Evolutionary conservation across 352 stramenopile genomes (phyloP).

Genomic region (Pythium plurisporium): DNA sequence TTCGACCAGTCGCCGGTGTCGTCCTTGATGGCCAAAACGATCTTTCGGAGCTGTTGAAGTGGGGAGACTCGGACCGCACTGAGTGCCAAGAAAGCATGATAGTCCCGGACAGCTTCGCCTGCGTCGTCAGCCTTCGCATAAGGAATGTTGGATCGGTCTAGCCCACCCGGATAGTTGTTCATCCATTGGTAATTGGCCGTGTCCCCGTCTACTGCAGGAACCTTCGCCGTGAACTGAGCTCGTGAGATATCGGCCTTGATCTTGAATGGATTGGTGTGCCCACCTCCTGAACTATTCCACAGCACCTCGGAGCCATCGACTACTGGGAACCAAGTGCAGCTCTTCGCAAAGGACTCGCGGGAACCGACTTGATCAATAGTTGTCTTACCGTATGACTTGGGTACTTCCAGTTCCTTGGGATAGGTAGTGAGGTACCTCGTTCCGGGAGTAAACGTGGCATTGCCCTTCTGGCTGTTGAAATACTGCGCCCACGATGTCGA

Average conservation of each 20-base stretch:
- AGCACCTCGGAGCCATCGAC: conserved; percentile 17
- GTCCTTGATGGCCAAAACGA: conserved; percentile 3
- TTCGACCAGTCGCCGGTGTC: conserved; percentile 21
- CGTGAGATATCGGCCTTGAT: conserved; percentile 22
- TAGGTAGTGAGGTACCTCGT: conserved; percentile 10
- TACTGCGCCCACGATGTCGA: not conserved
- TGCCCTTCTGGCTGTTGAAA: not conserved
- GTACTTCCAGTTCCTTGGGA: conserved; percentile 17
- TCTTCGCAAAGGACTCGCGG: conserved; percentile 8
- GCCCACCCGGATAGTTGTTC: conserved; percentile 6
- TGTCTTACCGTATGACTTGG: conserved; percentile 15
- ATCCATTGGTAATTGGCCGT: conserved; percentile 14
- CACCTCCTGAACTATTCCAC: conserved; percentile 25
- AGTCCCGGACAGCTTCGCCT: no score
- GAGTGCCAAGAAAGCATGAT: no score
- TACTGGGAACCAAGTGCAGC: conserved; percentile 42
- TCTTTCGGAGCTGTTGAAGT: no score
- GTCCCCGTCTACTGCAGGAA: conserved; percentile 24
- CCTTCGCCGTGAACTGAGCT: conserved; percentile 28
- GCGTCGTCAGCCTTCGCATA: not conserved
- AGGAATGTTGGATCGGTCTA: conserved; percentile 3
- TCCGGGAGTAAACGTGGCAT: not conserved
- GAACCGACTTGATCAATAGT: conserved; percentile 23
- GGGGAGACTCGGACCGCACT: no score
- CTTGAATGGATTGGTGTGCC: conserved; percentile 37